A percentile compares a stretch with the other conserved stretches of the same genome.
phyloP scores from a whole-genome alignment of 768 basidiomycete species.

The Pleurotus pulmonarius region DNA sequence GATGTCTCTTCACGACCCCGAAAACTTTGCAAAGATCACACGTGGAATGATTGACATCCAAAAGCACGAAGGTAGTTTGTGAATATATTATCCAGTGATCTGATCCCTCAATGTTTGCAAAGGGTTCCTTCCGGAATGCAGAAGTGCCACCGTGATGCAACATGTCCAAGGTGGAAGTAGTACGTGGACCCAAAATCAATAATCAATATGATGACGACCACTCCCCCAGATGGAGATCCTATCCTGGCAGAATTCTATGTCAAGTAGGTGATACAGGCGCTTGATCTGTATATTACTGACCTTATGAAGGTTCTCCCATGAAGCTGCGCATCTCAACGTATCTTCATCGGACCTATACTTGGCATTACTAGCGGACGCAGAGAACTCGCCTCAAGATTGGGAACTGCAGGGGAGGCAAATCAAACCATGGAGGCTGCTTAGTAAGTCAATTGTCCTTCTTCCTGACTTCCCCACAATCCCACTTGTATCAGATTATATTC shows the following conservation, averaged over 20 bases:
- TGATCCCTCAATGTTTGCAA: too few relatives aligned
- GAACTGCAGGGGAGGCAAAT: slow-evolving; percentile 59
- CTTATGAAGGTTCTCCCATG: slow-evolving; percentile 40
- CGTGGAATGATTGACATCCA: slow-evolving; percentile 67
- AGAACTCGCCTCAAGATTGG: slow-evolving; percentile 55
- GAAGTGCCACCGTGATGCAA: slow-evolving; percentile 48
- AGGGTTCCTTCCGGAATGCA: slow-evolving; percentile 65
- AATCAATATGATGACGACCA: neutral
- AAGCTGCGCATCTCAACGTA: slow-evolving; percentile 43
- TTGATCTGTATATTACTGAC: too few relatives aligned
- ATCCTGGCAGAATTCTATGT: slow-evolving; percentile 64
- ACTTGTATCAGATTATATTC: slow-evolving; percentile 30
- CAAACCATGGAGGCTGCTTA: slow-evolving; percentile 50
- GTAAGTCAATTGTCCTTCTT: slow-evolving; percentile 21
- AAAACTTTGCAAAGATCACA: slow-evolving; percentile 54
- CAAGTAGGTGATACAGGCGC: slow-evolving; percentile 33
- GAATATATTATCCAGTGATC: too few relatives aligned
- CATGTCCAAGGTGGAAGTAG: slow-evolving; percentile 61
- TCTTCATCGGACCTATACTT: slow-evolving; percentile 46
- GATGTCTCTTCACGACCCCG: slow-evolving; percentile 61
- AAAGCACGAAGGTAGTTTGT: slow-evolving; percentile 51
- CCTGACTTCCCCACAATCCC: neutral
- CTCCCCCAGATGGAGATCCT: slow-evolving; percentile 53
- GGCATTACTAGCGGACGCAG: slow-evolving; percentile 57
- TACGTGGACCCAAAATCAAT: slow-evolving; percentile 36